These are phyloP conservation scores for Quambalaria eucalypti DNA, from an alignment of 1,284 basidiomycete genomes.

Conservation along the genomic window DNA sequence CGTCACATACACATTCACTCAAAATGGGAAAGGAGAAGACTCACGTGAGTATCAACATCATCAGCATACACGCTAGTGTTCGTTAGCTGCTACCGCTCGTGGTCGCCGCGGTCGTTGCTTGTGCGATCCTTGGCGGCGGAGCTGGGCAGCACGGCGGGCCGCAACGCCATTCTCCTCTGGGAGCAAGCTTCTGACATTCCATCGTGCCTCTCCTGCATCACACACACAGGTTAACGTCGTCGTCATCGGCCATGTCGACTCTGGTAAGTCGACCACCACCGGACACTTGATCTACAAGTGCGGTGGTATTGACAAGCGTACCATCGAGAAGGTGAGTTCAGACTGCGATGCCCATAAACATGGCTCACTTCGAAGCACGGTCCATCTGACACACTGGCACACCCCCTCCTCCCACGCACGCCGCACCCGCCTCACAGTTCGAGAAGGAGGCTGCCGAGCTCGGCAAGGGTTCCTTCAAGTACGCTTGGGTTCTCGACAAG, in stretches of 20 bases:
- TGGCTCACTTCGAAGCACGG: not conserved
- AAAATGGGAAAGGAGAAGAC: constrained; percentile 39
- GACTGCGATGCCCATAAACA: not conserved
- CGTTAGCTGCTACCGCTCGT: too few species aligned
- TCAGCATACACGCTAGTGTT: too few species aligned
- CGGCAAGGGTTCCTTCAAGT: constrained; percentile 98
- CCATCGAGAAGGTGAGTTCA: constrained; percentile 75
- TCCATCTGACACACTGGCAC: not conserved
- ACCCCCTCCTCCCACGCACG: not conserved
- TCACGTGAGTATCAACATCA: constrained; percentile 25
- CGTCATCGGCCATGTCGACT: constrained; percentile 47
- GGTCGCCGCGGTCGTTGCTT: not conserved
- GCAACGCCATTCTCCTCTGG: not conserved
- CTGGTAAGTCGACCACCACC: constrained; percentile 93
- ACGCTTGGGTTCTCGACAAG: constrained; percentile 99
- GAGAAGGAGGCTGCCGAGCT: constrained; percentile 99
- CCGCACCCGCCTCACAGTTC: constrained; percentile 53
- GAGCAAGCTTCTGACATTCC: constrained; percentile 4
- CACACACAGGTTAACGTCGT: constrained; percentile 46
- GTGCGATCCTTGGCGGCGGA: not conserved
- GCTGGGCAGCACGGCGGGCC: not conserved
- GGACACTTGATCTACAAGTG: constrained; percentile 99
- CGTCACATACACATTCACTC: constrained; percentile 16
- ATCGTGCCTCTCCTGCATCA: not conserved
- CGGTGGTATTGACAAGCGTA: constrained; percentile 99